A percentile compares a stretch with the other conserved stretches of the same genome.
Conservation (phyloP, 2,329 filamentous ascomycete species). For the Monosporascus sp. region DNA sequence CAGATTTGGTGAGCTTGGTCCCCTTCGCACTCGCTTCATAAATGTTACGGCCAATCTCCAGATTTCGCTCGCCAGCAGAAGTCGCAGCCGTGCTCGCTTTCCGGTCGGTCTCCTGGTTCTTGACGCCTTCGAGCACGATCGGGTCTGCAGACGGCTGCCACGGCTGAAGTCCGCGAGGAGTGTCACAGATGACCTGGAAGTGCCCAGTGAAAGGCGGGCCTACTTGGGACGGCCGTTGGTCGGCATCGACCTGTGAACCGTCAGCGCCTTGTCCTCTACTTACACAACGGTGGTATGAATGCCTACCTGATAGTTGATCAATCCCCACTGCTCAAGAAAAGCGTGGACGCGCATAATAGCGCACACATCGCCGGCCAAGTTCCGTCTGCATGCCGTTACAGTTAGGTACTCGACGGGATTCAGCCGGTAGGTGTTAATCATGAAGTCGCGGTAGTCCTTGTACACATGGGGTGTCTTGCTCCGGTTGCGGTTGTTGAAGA, state of each 20-base stretch:
- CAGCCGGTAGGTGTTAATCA: slow-evolving; percentile 98
- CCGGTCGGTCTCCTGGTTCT: slow-evolving; percentile 63
- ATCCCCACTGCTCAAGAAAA: slow-evolving; percentile 96
- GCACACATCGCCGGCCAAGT: slow-evolving; percentile 94
- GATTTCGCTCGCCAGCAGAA: slow-evolving; percentile 75
- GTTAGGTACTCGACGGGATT: slow-evolving; percentile 96
- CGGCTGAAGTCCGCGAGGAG: slow-evolving; percentile 86
- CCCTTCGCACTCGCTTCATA: slow-evolving; percentile 88
- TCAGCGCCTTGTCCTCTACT: slow-evolving; percentile 17
- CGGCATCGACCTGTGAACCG: slow-evolving; percentile 75
- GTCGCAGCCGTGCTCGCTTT: slow-evolving; percentile 61
- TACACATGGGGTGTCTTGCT: slow-evolving; percentile 97
- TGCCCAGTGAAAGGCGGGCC: slow-evolving; percentile 96
- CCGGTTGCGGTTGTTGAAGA: slow-evolving; percentile 96
- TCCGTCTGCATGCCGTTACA: slow-evolving; percentile 90
- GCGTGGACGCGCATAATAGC: slow-evolving; percentile 98
- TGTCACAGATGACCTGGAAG: slow-evolving; percentile 94
- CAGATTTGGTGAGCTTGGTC: slow-evolving; percentile 62
- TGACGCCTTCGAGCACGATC: slow-evolving; percentile 56
- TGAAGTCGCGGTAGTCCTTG: slow-evolving; percentile 98
- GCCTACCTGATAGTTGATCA: slow-evolving; percentile 95
- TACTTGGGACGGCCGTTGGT: slow-evolving; percentile 90
- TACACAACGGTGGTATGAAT: slow-evolving; percentile 1
- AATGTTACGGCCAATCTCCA: slow-evolving; percentile 91
- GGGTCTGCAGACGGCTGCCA: slow-evolving; percentile 88